Conservation (phyloP, 1,284 basidiomycete genomes). For the Rhodotorula sp. region DNA sequence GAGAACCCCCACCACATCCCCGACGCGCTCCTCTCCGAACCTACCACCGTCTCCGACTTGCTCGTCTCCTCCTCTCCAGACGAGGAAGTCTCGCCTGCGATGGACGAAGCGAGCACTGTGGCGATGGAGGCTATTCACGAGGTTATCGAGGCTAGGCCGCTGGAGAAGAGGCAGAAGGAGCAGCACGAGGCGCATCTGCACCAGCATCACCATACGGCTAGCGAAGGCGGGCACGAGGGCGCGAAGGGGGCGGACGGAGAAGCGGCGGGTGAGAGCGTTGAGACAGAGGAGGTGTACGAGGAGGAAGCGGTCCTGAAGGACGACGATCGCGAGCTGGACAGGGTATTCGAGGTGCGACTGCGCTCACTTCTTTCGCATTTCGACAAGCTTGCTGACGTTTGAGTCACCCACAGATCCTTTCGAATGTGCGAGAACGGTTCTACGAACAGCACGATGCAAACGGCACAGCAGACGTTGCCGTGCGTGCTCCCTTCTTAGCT, state of each 20-base stretch:
- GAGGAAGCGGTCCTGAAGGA: constrained; percentile 77
- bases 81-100: constrained; percentile 39
- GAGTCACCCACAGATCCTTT: constrained; percentile 8
- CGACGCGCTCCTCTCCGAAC: background rate
- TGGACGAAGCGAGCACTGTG: constrained; percentile 29
- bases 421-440: constrained; percentile 57
- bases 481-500: background rate
- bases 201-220: background rate
- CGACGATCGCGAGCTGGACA: constrained; percentile 77
- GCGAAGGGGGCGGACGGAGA: constrained; percentile 32
- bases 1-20: background rate
- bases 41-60: constrained; percentile 21
- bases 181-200: constrained; percentile 22
- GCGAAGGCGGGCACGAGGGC: constrained; percentile 57
- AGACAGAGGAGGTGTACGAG: constrained; percentile 22
- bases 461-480: constrained; percentile 23
- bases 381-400: background rate
- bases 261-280: constrained; percentile 29
- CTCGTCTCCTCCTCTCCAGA: constrained; percentile 43
- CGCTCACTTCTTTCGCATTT: background rate
- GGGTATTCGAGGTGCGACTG: constrained; percentile 65
- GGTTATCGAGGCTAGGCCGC: constrained; percentile 77
- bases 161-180: constrained; percentile 78
- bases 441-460: constrained; percentile 49
- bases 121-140: constrained; percentile 62